Evolutionary conservation across 2,329 filamentous ascomycete species (phyloP).

Genomic region (Neofusicoccum umdonicola): DNA sequence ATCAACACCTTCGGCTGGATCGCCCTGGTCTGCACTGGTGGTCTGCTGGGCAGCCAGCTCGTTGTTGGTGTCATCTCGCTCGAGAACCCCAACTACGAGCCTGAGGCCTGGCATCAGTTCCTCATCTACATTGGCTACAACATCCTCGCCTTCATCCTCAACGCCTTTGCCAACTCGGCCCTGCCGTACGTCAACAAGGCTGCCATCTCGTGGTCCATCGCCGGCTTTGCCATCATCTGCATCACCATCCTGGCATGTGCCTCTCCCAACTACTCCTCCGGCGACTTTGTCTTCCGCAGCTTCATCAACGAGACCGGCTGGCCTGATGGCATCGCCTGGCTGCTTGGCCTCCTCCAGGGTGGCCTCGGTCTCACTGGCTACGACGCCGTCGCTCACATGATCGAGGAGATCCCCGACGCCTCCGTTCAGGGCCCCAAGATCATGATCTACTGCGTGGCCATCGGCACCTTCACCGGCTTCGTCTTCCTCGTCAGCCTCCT

Average conservation of each 20-base stretch:
- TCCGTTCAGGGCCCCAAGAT: conserved; percentile 61
- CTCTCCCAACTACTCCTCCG: conserved; percentile 63
- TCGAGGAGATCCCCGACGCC: conserved; percentile 60
- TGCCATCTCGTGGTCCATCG: conserved; percentile 69
- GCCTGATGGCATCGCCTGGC: conserved; percentile 64
- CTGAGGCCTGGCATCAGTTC: conserved; percentile 69
- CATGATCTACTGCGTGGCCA: conserved; percentile 64
- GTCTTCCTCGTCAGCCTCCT: conserved; percentile 63
- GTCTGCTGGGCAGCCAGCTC: conserved; percentile 65
- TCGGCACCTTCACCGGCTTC: conserved; percentile 62
- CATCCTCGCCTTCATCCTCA: conserved; percentile 60
- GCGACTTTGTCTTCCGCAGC: conserved; percentile 62
- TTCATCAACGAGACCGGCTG: conserved; percentile 69
- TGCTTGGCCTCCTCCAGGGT: conserved; percentile 52
- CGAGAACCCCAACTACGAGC: conserved; percentile 56
- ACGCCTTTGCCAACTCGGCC: conserved; percentile 61
- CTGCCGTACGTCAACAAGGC: conserved; percentile 66
- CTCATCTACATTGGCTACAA: conserved; percentile 68
- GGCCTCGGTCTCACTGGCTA: conserved; percentile 56
- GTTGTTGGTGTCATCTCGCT: conserved; percentile 64
- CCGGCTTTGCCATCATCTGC: conserved; percentile 67
- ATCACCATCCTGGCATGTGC: conserved; percentile 67
- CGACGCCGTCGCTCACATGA: conserved; percentile 55
- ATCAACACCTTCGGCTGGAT: conserved; percentile 73
- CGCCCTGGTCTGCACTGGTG: conserved; percentile 63